These are phyloP conservation scores for Fusarium mangiferae DNA, from an alignment of 2,329 filamentous ascomycete genomes.

Conservation along the genomic window DNA sequence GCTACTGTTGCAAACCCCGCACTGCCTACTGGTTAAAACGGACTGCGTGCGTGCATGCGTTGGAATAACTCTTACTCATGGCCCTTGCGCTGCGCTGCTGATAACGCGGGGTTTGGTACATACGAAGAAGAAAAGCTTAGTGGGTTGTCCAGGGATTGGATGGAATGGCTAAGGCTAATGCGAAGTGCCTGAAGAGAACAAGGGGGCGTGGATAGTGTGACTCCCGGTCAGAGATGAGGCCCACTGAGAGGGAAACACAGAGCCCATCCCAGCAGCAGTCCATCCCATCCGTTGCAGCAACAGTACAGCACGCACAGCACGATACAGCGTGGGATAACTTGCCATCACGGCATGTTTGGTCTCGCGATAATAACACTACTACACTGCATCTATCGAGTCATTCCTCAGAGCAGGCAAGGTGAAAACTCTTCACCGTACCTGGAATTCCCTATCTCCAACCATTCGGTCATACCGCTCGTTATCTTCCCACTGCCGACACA, in stretches of 20 bases:
- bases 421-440: slow-evolving; percentile 10
- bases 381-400: slow-evolving; percentile 2
- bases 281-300: not conserved
- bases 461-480: slow-evolving; percentile 3
- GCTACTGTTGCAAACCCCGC: slow-evolving; percentile 32
- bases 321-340: not conserved
- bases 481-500: not conserved
- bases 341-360: not conserved
- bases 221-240: slow-evolving; percentile 13
- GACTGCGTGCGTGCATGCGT: not conserved
- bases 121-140: not conserved
- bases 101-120: slow-evolving; percentile 33
- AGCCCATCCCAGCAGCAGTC: not conserved
- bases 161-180: not conserved
- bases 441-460: slow-evolving; percentile 9
- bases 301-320: not conserved
- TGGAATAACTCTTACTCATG: not conserved
- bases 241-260: slow-evolving; percentile 6
- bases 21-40: slow-evolving; percentile 21
- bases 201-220: slow-evolving; percentile 15
- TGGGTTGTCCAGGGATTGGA: not conserved
- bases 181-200: slow-evolving; percentile 5
- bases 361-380: not conserved
- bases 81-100: not conserved
- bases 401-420: not conserved